Base-by-base conservation (phyloP, 495 filamentous ascomycete genomes). In the Niebla homalea region DNA sequence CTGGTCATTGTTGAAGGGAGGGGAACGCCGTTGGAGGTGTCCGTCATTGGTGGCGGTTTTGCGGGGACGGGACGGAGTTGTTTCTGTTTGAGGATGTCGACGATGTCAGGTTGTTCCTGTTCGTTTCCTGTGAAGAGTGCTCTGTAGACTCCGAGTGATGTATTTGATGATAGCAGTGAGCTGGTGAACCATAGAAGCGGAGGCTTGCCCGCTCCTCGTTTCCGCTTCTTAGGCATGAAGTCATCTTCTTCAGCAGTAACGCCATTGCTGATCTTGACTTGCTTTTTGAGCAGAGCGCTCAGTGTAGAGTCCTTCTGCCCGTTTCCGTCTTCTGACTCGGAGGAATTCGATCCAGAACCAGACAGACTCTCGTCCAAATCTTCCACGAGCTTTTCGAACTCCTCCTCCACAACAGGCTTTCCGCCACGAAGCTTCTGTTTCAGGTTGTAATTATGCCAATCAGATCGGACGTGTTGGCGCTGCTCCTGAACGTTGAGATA, bases 381-480 rank as follows among this genome's bases (percentile, higher is more conserved):
- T 16, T 80, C 87, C 11, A 96, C 69, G 12, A 96, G 75, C 60
- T 81, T 84, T 57, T 86, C 83, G 49, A 97, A 97, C 40, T 94
- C 84, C 11, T 57, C 56, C 50, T 97, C 92, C 11, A 77, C 74
- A 1, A 95, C 80, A 0, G 80, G 68, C 11, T 69, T 70, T 41
- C 70, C 73, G 0, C 85, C 86, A 47, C 81, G 74, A 32, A 94
- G 65, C 67, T 85, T 90, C 60, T 85, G 87, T 64, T 94, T 96
- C 43, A 96, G 62, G 62, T 98, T 98, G 65, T 95, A 97, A 48
- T 83, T 75, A 65, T 98, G 92, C 42, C 90, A 73, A 63, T 98
- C 92, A n/a, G 89, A 94, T 48, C 83, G 81, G 22, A 85, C 79
- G 69, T 98, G 92, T 46, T 76, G 73, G 40, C 85, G 77, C 57